These are phyloP conservation scores for Phytophthora chlamydospora DNA, from an alignment of 352 stramenopile genomes.

Conservation along the genomic window DNA sequence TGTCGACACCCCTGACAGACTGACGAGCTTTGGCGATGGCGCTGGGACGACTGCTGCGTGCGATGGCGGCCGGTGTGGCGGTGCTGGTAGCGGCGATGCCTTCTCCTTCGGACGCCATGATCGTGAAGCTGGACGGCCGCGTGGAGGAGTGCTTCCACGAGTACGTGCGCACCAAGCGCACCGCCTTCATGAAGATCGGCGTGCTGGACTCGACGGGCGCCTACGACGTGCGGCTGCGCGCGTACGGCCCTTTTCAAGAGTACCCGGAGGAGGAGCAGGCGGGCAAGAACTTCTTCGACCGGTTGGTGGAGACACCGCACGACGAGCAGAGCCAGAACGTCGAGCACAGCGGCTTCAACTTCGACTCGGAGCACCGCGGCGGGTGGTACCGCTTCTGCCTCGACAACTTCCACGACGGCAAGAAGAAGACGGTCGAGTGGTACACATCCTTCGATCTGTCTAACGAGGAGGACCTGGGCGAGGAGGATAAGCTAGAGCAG, in stretches of 20 bases:
- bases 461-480: conserved; percentile 73
- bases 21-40: conserved; percentile 23
- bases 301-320: conserved; percentile 66
- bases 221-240: conserved; percentile 82
- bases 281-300: conserved; percentile 79
- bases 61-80: conserved; percentile 24
- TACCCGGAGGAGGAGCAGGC: conserved; percentile 54
- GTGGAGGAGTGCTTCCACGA: conserved; percentile 84
- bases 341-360: conserved; percentile 89
- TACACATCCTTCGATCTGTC: conserved; percentile 84
- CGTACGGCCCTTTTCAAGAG: conserved; percentile 67
- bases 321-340: conserved; percentile 75
- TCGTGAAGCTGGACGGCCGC: conserved; percentile 56
- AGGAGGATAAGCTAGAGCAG: conserved; percentile 76
- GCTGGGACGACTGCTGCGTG: conserved; percentile 29
- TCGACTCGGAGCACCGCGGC: conserved; percentile 82
- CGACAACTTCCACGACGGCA: conserved; percentile 75
- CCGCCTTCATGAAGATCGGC: conserved; percentile 81
- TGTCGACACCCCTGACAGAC: conserved; percentile 16
- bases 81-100: conserved; percentile 32
- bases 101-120: conserved; percentile 48
- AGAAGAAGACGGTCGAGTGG: conserved; percentile 78
- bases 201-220: conserved; percentile 71
- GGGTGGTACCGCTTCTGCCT: conserved; percentile 90
- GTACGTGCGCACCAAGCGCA: conserved; percentile 87